Evolutionary conservation across 257 asterid genomes (phyloP).

Genomic region (Nyctanthes arbortristis): DNA sequence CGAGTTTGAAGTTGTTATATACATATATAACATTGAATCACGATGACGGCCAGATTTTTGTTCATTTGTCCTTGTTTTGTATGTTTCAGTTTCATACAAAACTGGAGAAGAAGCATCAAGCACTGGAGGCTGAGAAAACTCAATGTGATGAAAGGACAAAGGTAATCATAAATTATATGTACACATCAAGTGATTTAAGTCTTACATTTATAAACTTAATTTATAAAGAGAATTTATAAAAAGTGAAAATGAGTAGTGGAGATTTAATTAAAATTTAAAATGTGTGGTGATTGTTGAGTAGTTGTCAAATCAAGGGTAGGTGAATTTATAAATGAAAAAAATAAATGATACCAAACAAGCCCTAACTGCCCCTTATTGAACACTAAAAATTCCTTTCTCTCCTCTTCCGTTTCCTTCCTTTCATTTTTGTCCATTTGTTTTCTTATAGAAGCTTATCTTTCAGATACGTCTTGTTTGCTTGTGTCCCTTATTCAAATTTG

Average conservation of each 20-base stretch:
- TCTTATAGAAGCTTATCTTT: neutral
- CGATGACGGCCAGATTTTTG: conserved; percentile 7
- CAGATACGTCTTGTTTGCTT: conserved; percentile 10
- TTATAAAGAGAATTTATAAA: too few species aligned
- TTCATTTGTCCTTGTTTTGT: conserved; percentile 10
- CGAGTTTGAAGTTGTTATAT: conserved; percentile 6
- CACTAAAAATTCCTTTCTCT: neutral
- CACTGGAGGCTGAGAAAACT: conserved; percentile 69
- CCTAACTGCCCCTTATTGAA: too few species aligned
- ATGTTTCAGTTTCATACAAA: conserved; percentile 61
- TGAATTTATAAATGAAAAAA: too few species aligned
- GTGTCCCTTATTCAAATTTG: conserved; percentile 20
- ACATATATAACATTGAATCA: neutral
- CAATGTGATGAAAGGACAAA: conserved; percentile 69
- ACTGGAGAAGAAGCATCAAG: conserved; percentile 84
- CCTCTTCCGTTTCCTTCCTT: neutral
- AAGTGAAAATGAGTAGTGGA: too few species aligned
- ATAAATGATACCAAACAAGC: too few species aligned
- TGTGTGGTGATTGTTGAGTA: too few species aligned
- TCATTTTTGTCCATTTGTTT: neutral
- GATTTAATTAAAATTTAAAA: too few species aligned
- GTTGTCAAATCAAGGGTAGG: too few species aligned
- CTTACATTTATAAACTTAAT: too few species aligned
- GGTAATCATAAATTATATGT: conserved; percentile 42
- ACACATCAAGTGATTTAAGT: neutral